A percentile compares a stretch with the other conserved stretches of the same genome.
Evolutionary conservation across 2,329 filamentous ascomycete species (phyloP).

Genomic region (Colletotrichum tropicale): DNA sequence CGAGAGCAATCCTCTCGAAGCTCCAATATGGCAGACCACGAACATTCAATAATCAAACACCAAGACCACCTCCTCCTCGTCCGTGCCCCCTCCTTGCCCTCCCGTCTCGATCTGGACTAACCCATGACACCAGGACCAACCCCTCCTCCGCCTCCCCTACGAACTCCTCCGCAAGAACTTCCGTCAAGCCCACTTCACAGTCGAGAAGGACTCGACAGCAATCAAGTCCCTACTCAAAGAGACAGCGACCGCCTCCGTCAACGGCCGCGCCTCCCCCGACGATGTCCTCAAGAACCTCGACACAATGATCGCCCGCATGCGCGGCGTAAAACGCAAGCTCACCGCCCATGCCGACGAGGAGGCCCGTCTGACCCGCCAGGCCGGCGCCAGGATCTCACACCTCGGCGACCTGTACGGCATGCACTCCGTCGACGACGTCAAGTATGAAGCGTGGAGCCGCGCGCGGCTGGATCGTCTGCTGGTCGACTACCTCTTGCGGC

Average conservation of each 20-base stretch:
- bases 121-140: constrained; percentile 73
- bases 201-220: constrained; percentile 72
- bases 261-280: constrained; percentile 64
- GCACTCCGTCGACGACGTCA: constrained; percentile 83
- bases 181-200: constrained; percentile 78
- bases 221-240: constrained; percentile 67
- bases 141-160: constrained; percentile 88
- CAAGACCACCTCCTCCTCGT: constrained; percentile 78
- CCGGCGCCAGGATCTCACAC: constrained; percentile 78
- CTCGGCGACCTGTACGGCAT: constrained; percentile 82
- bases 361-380: constrained; percentile 73
- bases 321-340: constrained; percentile 88
- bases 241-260: constrained; percentile 69
- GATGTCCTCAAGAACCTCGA: constrained; percentile 84
- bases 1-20: background rate
- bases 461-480: constrained; percentile 81
- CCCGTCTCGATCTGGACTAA: background rate
- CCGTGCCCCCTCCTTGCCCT: constrained; percentile 22
- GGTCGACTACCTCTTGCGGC: constrained; percentile 89
- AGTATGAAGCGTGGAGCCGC: constrained; percentile 90
- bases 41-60: constrained; percentile 73
- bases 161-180: constrained; percentile 95
- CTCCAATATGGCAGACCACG: constrained; percentile 60
- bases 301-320: constrained; percentile 83
- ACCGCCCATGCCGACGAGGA: constrained; percentile 80